Evolutionary conservation across 140 eudicot species (phyloP).

Genomic region (Ambrosia hybrid): DNA sequence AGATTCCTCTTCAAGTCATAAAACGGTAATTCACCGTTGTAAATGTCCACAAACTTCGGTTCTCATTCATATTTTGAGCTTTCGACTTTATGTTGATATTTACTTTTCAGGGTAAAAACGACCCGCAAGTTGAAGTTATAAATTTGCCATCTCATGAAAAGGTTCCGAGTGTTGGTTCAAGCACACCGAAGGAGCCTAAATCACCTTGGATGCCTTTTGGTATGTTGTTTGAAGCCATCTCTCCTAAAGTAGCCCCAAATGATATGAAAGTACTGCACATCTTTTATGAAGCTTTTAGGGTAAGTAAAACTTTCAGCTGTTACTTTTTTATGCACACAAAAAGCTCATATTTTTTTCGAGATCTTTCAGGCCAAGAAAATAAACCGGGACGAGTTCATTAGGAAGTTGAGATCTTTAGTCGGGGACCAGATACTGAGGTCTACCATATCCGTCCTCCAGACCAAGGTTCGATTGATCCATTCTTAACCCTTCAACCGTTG

Average conservation of each 20-base stretch:
- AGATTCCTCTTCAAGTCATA: conserved; percentile 31
- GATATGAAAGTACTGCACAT: conserved; percentile 37
- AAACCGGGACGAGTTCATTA: conserved; percentile 48
- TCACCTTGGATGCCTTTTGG: conserved; percentile 69
- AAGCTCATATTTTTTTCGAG: neutral
- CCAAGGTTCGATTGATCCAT: conserved; percentile 42
- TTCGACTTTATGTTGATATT: neutral
- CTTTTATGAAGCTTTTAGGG: conserved; percentile 47
- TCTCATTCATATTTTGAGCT: neutral
- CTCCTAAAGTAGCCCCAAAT: conserved; percentile 39
- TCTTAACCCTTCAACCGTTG: neutral
- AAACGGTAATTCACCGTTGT: conserved; percentile 22
- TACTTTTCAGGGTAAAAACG: conserved; percentile 28
- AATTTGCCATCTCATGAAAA: conserved; percentile 11
- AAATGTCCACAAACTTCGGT: neutral
- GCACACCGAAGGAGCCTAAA: conserved; percentile 33
- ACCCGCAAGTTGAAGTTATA: conserved; percentile 7
- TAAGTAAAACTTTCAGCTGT: conserved; percentile 10
- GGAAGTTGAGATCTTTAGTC: conserved; percentile 47
- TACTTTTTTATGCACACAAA: neutral
- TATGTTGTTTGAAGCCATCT: conserved; percentile 49
- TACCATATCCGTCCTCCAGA: conserved; percentile 38
- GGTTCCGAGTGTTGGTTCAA: conserved; percentile 40
- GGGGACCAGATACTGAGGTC: conserved; percentile 57
- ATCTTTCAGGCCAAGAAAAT: conserved; percentile 43